Conservation (phyloP, 78 protist species). For the Protostelium mycophagum region DNA sequence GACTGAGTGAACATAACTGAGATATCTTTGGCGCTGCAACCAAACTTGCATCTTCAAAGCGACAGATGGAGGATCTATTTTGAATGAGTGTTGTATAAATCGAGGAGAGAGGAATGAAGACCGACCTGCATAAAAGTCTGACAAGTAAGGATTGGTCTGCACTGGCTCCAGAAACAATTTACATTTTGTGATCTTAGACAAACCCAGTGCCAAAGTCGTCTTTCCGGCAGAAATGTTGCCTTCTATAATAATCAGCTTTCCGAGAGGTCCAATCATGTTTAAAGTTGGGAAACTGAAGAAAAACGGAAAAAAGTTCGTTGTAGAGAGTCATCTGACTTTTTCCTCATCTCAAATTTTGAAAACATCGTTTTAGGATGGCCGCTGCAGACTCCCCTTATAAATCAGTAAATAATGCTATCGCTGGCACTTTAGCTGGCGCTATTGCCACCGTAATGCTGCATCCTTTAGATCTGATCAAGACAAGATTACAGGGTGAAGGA, state of each 20-base stretch:
- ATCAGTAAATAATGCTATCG: background rate
- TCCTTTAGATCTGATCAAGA: slow-evolving; percentile 18
- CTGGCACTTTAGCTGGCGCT: background rate
- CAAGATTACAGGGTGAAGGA: background rate
- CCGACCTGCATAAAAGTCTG: slow-evolving; percentile 35
- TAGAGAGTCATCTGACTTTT: too few species aligned
- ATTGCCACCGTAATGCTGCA: background rate
- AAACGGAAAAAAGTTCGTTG: too few species aligned
- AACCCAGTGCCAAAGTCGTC: slow-evolving; percentile 22
- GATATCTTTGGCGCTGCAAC: slow-evolving; percentile 58
- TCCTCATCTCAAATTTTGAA: too few species aligned
- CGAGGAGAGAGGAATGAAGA: background rate
- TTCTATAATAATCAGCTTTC: slow-evolving; percentile 4
- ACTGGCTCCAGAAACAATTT: slow-evolving; percentile 66
- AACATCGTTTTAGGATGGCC: too few species aligned
- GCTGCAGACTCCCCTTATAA: too few species aligned
- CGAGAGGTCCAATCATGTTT: too few species aligned
- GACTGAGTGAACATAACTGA: slow-evolving; percentile 31
- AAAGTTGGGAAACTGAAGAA: too few species aligned
- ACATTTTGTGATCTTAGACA: slow-evolving; percentile 27
- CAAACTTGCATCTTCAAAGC: slow-evolving; percentile 71
- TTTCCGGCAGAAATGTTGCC: slow-evolving; percentile 44
- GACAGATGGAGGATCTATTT: slow-evolving; percentile 38
- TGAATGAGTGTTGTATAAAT: background rate
- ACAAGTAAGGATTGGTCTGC: slow-evolving; percentile 65